These are phyloP conservation scores for Cercospora sp. DNA, from an alignment of 2,329 filamentous ascomycete species.

Conservation along the genomic window DNA sequence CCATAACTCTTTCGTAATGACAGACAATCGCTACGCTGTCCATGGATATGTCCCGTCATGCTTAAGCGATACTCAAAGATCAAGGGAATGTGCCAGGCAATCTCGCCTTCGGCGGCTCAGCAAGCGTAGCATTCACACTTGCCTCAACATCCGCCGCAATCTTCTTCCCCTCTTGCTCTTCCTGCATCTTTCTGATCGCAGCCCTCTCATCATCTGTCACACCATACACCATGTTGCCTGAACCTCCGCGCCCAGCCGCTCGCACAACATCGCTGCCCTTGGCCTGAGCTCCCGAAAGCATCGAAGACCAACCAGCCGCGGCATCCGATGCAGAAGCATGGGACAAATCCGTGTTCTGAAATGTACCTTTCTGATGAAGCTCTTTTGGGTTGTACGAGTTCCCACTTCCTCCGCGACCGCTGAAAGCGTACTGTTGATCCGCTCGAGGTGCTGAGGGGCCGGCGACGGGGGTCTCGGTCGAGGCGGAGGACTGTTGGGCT, in stretches of 20 bases:
- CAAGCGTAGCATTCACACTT: conserved; percentile 45
- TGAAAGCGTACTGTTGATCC: conserved; percentile 46
- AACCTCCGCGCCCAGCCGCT: conserved; percentile 45
- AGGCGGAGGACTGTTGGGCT: conserved; percentile 37
- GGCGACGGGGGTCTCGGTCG: conserved; percentile 8
- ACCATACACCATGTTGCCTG: conserved; percentile 49
- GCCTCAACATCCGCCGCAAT: conserved; percentile 43
- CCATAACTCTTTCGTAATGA: too few relatives aligned
- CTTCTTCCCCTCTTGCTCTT: conserved; percentile 33
- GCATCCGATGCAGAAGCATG: conserved; percentile 4
- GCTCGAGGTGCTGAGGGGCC: conserved; percentile 15
- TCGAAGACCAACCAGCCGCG: conserved; percentile 7
- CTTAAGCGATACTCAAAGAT: background rate
- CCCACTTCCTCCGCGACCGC: conserved; percentile 49
- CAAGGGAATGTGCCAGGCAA: conserved; percentile 36
- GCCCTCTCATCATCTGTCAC: conserved; percentile 38
- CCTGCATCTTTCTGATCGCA: conserved; percentile 32
- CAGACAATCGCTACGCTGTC: too few relatives aligned
- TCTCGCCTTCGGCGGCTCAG: conserved; percentile 44
- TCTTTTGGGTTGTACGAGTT: conserved; percentile 50
- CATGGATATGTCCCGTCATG: too few relatives aligned
- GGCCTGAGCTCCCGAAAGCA: background rate
- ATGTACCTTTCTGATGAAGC: conserved; percentile 44
- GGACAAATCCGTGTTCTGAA: conserved; percentile 27
- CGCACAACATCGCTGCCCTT: conserved; percentile 16